These are phyloP conservation scores for Inonotus hispidus DNA, from an alignment of 1,284 basidiomycete species.

Conservation along the genomic window DNA sequence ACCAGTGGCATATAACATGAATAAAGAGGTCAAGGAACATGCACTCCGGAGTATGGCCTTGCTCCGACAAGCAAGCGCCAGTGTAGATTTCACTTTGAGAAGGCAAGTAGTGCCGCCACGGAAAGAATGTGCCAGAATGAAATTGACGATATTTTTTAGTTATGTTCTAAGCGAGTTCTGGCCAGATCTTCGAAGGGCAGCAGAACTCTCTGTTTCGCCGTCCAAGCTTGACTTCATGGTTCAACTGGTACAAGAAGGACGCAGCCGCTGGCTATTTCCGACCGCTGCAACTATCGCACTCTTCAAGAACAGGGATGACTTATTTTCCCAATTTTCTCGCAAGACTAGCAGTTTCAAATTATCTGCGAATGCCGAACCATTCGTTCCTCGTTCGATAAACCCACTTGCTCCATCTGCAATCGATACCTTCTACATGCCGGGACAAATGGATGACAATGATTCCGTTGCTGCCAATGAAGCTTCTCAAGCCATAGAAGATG, in stretches of 20 bases:
- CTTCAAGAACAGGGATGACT: not conserved
- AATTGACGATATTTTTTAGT: not conserved
- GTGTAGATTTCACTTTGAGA: not conserved
- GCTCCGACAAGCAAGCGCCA: too few species aligned
- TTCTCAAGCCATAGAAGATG: not conserved
- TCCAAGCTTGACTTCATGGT: conserved; percentile 8
- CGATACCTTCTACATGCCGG: not conserved
- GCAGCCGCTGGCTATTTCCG: not conserved
- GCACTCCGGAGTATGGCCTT: too few species aligned
- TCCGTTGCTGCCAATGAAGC: not conserved
- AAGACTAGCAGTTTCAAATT: not conserved
- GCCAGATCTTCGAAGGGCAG: not conserved
- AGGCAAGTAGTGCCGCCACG: not conserved
- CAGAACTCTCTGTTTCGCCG: not conserved
- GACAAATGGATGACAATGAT: not conserved
- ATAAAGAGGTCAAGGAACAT: too few species aligned
- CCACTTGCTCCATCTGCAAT: not conserved
- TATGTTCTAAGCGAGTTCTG: not conserved
- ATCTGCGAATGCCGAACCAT: not conserved
- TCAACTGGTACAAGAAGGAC: conserved; percentile 1
- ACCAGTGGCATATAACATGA: too few species aligned
- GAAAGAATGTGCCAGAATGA: not conserved
- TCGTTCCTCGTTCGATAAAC: not conserved
- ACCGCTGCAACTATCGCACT: not conserved
- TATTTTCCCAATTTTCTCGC: not conserved